Base-by-base conservation (phyloP, 106 monocot genomes). In the Acanthochlamys bracteata region DNA sequence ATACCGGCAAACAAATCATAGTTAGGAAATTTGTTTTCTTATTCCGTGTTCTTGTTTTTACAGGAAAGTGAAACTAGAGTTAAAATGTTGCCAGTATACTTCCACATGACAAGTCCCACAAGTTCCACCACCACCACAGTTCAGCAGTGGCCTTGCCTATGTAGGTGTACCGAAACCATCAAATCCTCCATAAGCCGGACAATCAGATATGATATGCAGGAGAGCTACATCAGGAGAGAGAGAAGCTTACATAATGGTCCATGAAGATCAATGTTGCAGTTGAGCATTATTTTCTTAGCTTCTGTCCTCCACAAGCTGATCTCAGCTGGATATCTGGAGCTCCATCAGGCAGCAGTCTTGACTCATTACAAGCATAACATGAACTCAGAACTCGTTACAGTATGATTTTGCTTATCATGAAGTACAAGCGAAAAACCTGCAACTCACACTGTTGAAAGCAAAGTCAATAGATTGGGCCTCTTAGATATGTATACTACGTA, bases 211-310 rank as follows among this genome's bases (percentile, higher is more conserved):
- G 49, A 14, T 17, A n/a, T n/a, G n/a, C n/a, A 49, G 49, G 4
- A 13, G 20, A 55, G 16, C 24, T n/a, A n/a, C n/a, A 52, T 23
- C 12, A 0, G 26, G 3, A 24, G 3, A 26, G 17, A 24, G 7
- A 21, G 12, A 42, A 33, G 15, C 81, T 74, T 75, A 89, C 93
- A 63, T 93, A n/a, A 93, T 27, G 93, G 93, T 25, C 93, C 93
- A 60, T 93, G 89, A 14, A 94, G 75, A 77, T 94, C 89, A 46
- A 94, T 86, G 81, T 94, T 15, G 54, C n/a, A 20, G 45, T 89
- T 86, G 16, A 94, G 79, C 93, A 94, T 94, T 65, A 94, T 86
- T 94, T 81, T 70, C 93, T 83, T 17, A 94, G 75, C 63, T 86
- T 94, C 83, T 79, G 83, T 11, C 93, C 93, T 6, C 93, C 86